phyloP scores from a whole-genome alignment of 345 rosid species.

The Populus davidiana region DNA sequence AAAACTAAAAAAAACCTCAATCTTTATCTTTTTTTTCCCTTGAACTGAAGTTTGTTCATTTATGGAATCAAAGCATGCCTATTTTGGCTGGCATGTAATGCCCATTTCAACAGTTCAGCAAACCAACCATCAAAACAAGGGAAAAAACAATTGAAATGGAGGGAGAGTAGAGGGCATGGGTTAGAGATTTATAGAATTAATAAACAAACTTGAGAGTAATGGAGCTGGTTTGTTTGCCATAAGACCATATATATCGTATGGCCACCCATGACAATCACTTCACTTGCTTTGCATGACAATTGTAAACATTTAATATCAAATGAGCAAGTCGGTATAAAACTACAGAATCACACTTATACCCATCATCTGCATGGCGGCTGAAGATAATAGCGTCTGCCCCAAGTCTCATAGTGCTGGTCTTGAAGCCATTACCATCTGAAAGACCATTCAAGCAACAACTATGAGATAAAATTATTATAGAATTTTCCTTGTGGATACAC shows the following conservation, averaged over 20 bases:
- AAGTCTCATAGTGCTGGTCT: slow-evolving; percentile 96
- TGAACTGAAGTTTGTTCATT: too few relatives aligned
- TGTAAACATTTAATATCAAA: not conserved
- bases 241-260: not conserved
- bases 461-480: slow-evolving; percentile 14
- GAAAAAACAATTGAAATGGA: not conserved
- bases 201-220: not conserved
- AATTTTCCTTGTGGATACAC: slow-evolving; percentile 9
- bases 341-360: slow-evolving; percentile 42
- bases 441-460: slow-evolving; percentile 30
- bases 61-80: not conserved
- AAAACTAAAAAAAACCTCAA: not conserved
- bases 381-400: slow-evolving; percentile 94
- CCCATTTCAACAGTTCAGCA: not conserved
- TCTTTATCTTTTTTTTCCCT: not conserved
- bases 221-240: not conserved
- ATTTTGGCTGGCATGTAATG: not conserved
- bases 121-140: not conserved
- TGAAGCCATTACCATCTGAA: slow-evolving; percentile 97
- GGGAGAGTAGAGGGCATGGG: not conserved
- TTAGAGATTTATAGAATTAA: not conserved
- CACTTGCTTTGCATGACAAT: not conserved
- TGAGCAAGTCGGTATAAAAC: not conserved
- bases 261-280: not conserved
- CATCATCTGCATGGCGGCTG: slow-evolving; percentile 53